These are phyloP conservation scores for Pisolithus microcarpus DNA, from an alignment of 768 basidiomycete genomes.

Conservation along the genomic window DNA sequence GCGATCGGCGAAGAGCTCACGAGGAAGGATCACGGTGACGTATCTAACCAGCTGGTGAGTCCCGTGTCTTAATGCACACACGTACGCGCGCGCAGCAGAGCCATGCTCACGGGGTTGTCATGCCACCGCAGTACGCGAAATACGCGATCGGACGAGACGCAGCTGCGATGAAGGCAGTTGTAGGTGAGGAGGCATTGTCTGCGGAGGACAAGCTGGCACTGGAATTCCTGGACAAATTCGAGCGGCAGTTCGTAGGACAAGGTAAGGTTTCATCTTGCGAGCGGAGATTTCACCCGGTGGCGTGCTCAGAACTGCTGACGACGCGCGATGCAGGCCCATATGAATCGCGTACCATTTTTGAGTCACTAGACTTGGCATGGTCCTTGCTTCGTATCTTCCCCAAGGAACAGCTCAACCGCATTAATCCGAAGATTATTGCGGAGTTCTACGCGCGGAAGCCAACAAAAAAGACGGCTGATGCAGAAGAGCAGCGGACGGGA, in stretches of 20 bases:
- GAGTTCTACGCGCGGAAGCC: constrained; percentile 90
- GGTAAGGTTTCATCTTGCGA: constrained; percentile 40
- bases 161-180: constrained; percentile 98
- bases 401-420: constrained; percentile 95
- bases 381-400: constrained; percentile 96
- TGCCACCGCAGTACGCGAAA: constrained; percentile 73
- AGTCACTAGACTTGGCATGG: constrained; percentile 97
- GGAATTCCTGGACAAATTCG: constrained; percentile 97
- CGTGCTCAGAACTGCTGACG: constrained; percentile 4
- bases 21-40: constrained; percentile 97
- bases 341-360: constrained; percentile 93
- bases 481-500: constrained; percentile 32
- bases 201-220: constrained; percentile 93
- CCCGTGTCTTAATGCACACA: constrained; percentile 16
- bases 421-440: constrained; percentile 91
- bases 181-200: constrained; percentile 95
- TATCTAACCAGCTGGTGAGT: constrained; percentile 94
- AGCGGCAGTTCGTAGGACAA: constrained; percentile 95
- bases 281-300: constrained; percentile 3
- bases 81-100: background rate
- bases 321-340: constrained; percentile 58
- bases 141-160: constrained; percentile 98
- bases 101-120: constrained; percentile 9
- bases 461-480: constrained; percentile 50
- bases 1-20: constrained; percentile 98